Conservation (phyloP, 1,284 basidiomycete genomes). For the Ustilago nuda region DNA sequence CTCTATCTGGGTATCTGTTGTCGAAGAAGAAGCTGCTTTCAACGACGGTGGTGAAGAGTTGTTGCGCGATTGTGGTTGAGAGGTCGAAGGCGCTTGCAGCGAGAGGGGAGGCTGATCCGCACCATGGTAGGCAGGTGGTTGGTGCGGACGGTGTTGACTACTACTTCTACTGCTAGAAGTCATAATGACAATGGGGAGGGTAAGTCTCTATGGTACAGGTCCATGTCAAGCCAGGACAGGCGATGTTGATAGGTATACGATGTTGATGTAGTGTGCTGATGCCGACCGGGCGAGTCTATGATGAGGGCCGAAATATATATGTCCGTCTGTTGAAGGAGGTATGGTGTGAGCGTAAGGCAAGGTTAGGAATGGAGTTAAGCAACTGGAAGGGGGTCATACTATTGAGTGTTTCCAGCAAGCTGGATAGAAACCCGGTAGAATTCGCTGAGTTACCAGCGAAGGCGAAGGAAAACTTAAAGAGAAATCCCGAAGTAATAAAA, state of each 20-base stretch:
- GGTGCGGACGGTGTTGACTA: slow-evolving; percentile 37
- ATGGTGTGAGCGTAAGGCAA: background rate
- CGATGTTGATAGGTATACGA: background rate
- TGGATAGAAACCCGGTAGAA: slow-evolving; percentile 6
- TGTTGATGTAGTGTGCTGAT: background rate
- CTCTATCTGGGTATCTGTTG: slow-evolving; percentile 25
- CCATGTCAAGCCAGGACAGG: slow-evolving; percentile 27
- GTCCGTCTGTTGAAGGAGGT: background rate
- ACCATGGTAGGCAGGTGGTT: slow-evolving; percentile 38
- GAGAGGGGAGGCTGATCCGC: slow-evolving; percentile 32
- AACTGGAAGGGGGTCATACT: background rate
- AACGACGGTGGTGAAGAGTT: slow-evolving; percentile 26
- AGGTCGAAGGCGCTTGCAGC: slow-evolving; percentile 19
- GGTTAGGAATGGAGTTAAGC: background rate
- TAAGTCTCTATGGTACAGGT: slow-evolving; percentile 7
- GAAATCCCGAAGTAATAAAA: slow-evolving; percentile 9
- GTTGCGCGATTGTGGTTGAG: slow-evolving; percentile 17
- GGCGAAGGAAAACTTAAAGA: slow-evolving; percentile 5
- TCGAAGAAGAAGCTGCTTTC: slow-evolving; percentile 19
- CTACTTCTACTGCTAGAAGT: slow-evolving; percentile 26
- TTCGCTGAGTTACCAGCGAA: background rate
- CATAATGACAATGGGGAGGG: slow-evolving; percentile 16
- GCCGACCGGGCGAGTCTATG: background rate
- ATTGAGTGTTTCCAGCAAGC: background rate
- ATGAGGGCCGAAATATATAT: background rate